phyloP scores from a whole-genome alignment of 2,329 filamentous ascomycete species.

The Spiromastix sp. region DNA sequence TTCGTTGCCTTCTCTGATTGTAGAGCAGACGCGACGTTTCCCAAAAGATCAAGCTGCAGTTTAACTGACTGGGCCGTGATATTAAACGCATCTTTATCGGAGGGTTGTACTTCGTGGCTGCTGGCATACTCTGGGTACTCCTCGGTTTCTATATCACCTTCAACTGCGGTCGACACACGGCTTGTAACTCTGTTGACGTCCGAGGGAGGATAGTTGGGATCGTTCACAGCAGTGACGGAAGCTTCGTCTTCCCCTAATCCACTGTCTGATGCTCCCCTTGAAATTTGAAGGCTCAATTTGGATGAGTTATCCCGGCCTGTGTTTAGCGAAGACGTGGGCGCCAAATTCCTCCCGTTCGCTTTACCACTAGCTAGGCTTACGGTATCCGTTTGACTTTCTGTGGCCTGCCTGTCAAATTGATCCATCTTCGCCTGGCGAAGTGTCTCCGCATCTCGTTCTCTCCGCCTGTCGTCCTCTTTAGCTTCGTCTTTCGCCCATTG shows the following conservation, averaged over 20 bases:
- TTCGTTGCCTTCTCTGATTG: constrained; percentile 60
- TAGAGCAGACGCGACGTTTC: constrained; percentile 73
- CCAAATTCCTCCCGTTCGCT: constrained; percentile 27
- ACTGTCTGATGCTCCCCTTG: constrained; percentile 38
- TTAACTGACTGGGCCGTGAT: constrained; percentile 94
- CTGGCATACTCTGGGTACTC: constrained; percentile 74
- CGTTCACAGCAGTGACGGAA: constrained; percentile 44
- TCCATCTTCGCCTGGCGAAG: constrained; percentile 72
- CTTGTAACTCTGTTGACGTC: constrained; percentile 42
- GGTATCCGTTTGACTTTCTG: constrained; percentile 33
- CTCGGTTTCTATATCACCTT: constrained; percentile 58
- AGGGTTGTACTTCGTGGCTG: constrained; percentile 57
- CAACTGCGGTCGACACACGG: constrained; percentile 39
- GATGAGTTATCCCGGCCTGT: constrained; percentile 31
- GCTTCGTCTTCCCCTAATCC: constrained; percentile 43
- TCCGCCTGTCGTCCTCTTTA: constrained; percentile 73
- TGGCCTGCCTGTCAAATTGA: constrained; percentile 46
- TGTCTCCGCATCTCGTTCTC: constrained; percentile 62
- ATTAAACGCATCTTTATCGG: constrained; percentile 86
- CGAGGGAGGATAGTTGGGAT: constrained; percentile 42
- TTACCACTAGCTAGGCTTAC: constrained; percentile 19
- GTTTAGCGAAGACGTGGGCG: constrained; percentile 23
- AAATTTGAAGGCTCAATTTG: constrained; percentile 39
- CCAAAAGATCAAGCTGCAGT: constrained; percentile 81
- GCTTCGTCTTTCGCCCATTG: constrained; percentile 98